Evolutionary conservation across 768 basidiomycete genomes (phyloP), one percentile per base, ranked within the genome.

Genomic region (Cubamyces lactineus): DNA sequence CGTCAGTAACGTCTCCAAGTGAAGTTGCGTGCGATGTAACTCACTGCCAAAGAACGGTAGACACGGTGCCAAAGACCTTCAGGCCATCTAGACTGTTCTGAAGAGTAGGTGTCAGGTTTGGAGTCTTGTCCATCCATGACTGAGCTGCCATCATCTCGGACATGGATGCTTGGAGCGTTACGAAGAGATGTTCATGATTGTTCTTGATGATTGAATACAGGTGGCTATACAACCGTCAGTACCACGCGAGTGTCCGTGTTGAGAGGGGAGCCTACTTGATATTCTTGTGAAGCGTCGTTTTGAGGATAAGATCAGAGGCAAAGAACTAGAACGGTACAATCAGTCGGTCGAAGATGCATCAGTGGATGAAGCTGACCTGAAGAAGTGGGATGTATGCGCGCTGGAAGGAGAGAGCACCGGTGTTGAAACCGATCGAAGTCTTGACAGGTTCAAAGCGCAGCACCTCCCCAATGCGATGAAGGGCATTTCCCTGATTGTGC

Each of bases 271-370:
- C 79, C 52, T 68, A 85, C 86, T 87, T 87, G 42, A 81, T 78
- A 39, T 76, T 71, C 43, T 80, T 79, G 17, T 71, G 75, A 24
- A 85, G 64, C 1, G 82, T 86, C 62, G 83, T 85, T 70, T 84
- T 84, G 41, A 86, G 67, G 7, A 88, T 79, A 50, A 81, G 80
- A 19, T 84, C 81, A 9, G 86, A 86, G 0, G 86, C 79, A 42
- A 85, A 71, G 68, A 86, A 86, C 85, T 59, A 16, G 48, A 26
- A 23, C 24, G 17, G 28, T 87, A 47, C 7, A 42, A 21, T 57
- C 5, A 55, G 65, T 40, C 30, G 13, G 11, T 21, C 17, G 53
- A 16, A 26, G 5, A 11, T 8, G 43, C 12, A 23, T 38, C 5
- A 9, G 24, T 38, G 16, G 41, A 23, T 6, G n/a, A 24, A 7